These are phyloP conservation scores for Camillea tinctor DNA, from an alignment of 2,329 filamentous ascomycete genomes.

Conservation along the genomic window DNA sequence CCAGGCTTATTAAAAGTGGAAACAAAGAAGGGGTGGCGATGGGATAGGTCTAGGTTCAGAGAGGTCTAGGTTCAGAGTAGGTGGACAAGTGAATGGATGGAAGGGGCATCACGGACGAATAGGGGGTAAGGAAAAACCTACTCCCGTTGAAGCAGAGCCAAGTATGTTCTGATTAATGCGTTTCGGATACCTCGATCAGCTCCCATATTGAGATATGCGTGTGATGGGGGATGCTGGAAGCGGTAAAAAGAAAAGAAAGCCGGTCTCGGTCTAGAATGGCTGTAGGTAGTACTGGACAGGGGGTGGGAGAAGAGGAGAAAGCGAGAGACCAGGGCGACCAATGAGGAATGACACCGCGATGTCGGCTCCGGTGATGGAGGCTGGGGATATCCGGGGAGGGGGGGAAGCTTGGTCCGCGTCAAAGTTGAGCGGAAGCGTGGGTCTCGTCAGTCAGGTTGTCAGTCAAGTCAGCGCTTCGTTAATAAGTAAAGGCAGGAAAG, in stretches of 20 bases:
- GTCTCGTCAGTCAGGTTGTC: background rate
- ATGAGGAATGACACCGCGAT: background rate
- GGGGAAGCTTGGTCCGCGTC: slow-evolving; percentile 6
- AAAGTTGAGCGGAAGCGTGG: background rate
- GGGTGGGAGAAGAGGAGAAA: no score
- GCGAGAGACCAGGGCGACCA: no score
- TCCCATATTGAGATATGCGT: slow-evolving; percentile 29
- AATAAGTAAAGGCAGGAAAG: no score
- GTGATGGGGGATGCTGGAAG: no score
- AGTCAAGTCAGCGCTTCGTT: no score
- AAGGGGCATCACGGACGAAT: no score
- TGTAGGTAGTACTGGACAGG: no score
- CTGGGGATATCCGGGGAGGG: slow-evolving; percentile 26
- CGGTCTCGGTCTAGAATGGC: background rate
- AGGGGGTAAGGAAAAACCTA: slow-evolving; percentile 35
- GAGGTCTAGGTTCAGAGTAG: no score
- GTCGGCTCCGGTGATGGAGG: slow-evolving; percentile 2
- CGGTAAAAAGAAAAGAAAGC: background rate
- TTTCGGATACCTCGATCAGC: slow-evolving; percentile 41
- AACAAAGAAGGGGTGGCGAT: slow-evolving; percentile 4
- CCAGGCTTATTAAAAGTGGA: background rate
- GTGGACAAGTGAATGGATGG: no score
- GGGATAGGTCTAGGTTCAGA: no score
- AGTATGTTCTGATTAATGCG: slow-evolving; percentile 45
- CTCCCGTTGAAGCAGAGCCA: slow-evolving; percentile 48